Conservation (phyloP, 2,329 filamentous ascomycete genomes). For the Ophiocordyceps robertsii region DNA sequence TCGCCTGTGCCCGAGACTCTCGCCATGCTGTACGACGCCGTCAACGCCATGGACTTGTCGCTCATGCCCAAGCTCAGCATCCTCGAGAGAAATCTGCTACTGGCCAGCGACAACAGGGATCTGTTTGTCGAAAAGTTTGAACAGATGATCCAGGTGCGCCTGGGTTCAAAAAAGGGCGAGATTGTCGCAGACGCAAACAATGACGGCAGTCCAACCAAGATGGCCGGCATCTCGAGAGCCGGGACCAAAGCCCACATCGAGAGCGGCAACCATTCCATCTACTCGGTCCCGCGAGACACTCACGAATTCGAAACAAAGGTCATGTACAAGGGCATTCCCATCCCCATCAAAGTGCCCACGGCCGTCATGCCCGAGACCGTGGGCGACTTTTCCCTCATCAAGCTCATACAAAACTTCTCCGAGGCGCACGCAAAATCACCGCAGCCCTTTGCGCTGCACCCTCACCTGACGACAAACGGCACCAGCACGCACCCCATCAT, state of each 20-base stretch:
- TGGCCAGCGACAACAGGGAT: constrained; percentile 86
- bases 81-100: constrained; percentile 74
- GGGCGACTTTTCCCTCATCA: constrained; percentile 93
- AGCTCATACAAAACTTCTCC: constrained; percentile 90
- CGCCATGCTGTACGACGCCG: constrained; percentile 75
- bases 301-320: constrained; percentile 96
- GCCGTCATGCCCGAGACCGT: constrained; percentile 91
- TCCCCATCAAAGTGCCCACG: constrained; percentile 91
- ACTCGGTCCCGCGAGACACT: constrained; percentile 78
- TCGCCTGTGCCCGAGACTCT: constrained; percentile 79
- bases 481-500: constrained; percentile 87
- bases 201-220: constrained; percentile 34
- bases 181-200: constrained; percentile 20
- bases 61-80: constrained; percentile 76
- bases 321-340: constrained; percentile 90
- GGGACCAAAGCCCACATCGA: constrained; percentile 51
- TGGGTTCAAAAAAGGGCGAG: constrained; percentile 47
- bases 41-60: constrained; percentile 94
- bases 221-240: constrained; percentile 39
- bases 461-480: constrained; percentile 87
- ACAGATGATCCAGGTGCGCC: constrained; percentile 75
- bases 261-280: constrained; percentile 41
- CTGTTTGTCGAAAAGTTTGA: constrained; percentile 98
- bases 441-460: constrained; percentile 73
- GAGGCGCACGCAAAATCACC: constrained; percentile 69